These are phyloP conservation scores for Amaranthus hypochondriacus DNA, from an alignment of 148 eudicot genomes.

Conservation along the genomic window DNA sequence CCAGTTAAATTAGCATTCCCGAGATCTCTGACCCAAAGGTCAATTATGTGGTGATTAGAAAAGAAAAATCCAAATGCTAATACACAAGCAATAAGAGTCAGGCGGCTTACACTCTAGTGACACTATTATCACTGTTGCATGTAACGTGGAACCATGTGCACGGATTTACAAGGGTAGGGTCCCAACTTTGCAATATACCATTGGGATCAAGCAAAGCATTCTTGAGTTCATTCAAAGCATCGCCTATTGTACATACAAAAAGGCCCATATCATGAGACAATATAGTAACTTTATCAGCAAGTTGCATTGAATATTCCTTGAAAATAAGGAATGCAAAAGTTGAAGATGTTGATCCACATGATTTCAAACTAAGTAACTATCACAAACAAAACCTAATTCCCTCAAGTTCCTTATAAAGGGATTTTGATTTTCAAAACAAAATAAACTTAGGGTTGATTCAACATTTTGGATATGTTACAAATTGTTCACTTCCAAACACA, in stretches of 20 bases:
- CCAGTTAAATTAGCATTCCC: constrained; percentile 78
- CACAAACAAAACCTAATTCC: no score
- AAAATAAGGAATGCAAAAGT: no score
- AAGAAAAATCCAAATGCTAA: constrained; percentile 6
- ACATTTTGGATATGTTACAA: no score
- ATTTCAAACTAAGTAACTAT: no score
- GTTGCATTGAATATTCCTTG: no score
- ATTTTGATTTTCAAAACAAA: no score
- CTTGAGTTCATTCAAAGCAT: constrained; percentile 59
- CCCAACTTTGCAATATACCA: constrained; percentile 63
- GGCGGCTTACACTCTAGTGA: constrained; percentile 68
- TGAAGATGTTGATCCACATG: no score
- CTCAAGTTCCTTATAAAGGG: no score
- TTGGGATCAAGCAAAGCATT: constrained; percentile 50
- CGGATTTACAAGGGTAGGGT: constrained; percentile 61
- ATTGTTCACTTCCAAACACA: no score
- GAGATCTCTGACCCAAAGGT: constrained; percentile 54
- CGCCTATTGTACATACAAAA: constrained; percentile 39
- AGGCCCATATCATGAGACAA: constrained; percentile 4
- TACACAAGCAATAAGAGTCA: not conserved
- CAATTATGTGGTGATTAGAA: constrained; percentile 2
- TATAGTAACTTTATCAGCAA: no score
- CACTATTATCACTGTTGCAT: constrained; percentile 53
- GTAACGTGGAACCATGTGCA: constrained; percentile 75
- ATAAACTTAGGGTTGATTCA: no score